Percentiles rank a stretch among this genome's conserved stretches.
Conservation (phyloP, 2,329 filamentous ascomycete genomes). For the Penicillium thymicola region DNA sequence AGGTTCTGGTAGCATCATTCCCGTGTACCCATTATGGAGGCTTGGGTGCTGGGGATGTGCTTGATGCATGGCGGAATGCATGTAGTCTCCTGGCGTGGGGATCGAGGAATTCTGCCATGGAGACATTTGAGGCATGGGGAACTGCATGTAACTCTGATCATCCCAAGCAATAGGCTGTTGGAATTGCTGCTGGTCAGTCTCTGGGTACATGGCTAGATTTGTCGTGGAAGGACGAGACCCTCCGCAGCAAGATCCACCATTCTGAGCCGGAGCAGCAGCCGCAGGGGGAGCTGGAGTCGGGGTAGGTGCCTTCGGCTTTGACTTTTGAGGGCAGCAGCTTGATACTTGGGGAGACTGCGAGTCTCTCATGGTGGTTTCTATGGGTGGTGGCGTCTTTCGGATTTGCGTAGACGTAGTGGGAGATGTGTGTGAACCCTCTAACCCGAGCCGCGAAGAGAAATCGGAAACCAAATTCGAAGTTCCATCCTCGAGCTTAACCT, state of each 20-base stretch:
- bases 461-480: conserved; percentile 5
- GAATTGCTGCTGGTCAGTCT: not conserved
- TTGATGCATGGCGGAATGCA: conserved; percentile 7
- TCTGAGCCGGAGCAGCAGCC: not conserved
- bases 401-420: not conserved
- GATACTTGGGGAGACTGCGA: conserved; percentile 6
- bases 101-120: conserved; percentile 23
- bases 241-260: conserved; percentile 31
- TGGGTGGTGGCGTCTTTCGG: not conserved
- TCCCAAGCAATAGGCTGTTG: conserved; percentile 13
- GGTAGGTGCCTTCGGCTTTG: conserved; percentile 10
- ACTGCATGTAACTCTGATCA: conserved; percentile 15
- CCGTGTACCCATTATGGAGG: not conserved
- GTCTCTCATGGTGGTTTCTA: not conserved
- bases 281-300: not conserved
- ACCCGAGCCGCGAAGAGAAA: conserved; percentile 8
- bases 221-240: conserved; percentile 5
- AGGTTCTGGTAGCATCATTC: not conserved
- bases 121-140: conserved; percentile 14
- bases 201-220: not conserved
- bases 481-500: conserved; percentile 22
- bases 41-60: not conserved
- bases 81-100: conserved; percentile 12
- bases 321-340: conserved; percentile 27
- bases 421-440: conserved; percentile 3